Conservation (phyloP, 106 monocot genomes). For the Platanthera guangdongensis region DNA sequence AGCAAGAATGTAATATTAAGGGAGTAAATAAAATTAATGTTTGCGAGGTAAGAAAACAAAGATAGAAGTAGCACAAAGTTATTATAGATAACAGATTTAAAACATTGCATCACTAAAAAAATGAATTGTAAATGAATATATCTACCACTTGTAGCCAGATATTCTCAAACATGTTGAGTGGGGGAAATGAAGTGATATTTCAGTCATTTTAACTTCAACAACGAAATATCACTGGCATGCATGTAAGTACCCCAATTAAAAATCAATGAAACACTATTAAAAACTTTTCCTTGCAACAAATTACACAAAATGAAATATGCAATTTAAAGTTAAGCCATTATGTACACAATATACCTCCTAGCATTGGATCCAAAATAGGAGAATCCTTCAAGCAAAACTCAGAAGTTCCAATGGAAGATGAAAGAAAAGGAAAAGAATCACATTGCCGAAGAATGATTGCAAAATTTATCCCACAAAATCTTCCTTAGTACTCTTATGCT, state of each 20-base stretch:
- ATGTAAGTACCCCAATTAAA: not conserved
- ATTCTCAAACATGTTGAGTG: no score
- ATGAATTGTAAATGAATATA: no score
- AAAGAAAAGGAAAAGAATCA: not conserved
- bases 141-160: no score
- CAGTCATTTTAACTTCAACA: no score
- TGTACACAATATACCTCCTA: conserved; percentile 1
- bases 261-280: not conserved
- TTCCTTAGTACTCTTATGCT: conserved; percentile 57
- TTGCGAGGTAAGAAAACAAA: no score
- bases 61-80: no score
- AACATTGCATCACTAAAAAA: no score
- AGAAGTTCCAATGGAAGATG: not conserved
- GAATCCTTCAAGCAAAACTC: conserved; percentile 8
- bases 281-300: not conserved
- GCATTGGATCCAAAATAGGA: not conserved
- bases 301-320: not conserved
- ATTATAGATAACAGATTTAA: no score
- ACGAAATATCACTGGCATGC: no score
- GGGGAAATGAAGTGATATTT: no score
- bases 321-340: not conserved
- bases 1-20: no score
- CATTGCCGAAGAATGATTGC: conserved; percentile 5
- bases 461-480: conserved; percentile 47
- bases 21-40: no score